Conservation (phyloP, 208 protist genomes). For the Leishmania turanica region DNA sequence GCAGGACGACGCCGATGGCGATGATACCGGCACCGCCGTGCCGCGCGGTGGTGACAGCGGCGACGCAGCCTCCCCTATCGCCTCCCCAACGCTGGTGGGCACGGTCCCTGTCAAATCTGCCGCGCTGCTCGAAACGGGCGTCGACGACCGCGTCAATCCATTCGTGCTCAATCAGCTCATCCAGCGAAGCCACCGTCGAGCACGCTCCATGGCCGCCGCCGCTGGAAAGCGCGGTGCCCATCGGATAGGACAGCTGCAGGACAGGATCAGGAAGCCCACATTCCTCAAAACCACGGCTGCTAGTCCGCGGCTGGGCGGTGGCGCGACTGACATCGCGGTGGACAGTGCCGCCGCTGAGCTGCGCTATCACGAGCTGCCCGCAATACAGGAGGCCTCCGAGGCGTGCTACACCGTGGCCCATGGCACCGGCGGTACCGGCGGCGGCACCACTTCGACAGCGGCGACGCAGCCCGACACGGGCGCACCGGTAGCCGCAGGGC, state of each 20-base stretch:
- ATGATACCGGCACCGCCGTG: too few species aligned
- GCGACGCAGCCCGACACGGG: neutral
- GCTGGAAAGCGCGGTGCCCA: conserved; percentile 1
- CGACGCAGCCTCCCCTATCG: neutral
- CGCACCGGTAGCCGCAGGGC: neutral
- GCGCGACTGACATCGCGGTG: neutral
- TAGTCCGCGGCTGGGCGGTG: neutral
- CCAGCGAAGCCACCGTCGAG: conserved; percentile 11
- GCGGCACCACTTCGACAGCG: neutral
- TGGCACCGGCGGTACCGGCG: neutral
- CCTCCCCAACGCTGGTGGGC: neutral
- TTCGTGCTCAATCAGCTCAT: conserved; percentile 27
- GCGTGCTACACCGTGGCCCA: neutral
- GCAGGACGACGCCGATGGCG: neutral
- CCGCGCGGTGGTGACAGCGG: neutral
- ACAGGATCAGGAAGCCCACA: neutral
- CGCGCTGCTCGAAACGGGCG: conserved; percentile 24
- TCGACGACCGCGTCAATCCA: conserved; percentile 30
- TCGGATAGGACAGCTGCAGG: neutral
- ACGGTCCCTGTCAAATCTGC: conserved; percentile 17
- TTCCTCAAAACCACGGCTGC: neutral
- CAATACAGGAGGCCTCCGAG: conserved; percentile 22
- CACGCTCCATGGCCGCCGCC: conserved; percentile 1
- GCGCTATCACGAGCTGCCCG: conserved; percentile 27
- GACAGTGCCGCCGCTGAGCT: neutral